phyloP scores from a whole-genome alignment of 192 early-diverging fungal species.

The Mortierella hygrophila region DNA sequence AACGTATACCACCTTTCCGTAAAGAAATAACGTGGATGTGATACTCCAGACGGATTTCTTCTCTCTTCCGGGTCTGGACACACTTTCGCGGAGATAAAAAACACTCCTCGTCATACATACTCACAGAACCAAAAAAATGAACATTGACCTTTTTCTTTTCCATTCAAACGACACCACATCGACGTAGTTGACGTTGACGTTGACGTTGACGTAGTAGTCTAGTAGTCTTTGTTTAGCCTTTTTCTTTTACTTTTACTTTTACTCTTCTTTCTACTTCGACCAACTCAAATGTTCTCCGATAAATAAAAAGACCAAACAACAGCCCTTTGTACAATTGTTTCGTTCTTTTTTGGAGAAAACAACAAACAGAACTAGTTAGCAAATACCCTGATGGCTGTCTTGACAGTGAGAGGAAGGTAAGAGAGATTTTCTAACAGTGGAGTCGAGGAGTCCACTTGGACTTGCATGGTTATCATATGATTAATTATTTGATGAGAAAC shows the following conservation, averaged over 20 bases:
- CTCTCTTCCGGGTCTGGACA: background rate
- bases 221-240: background rate
- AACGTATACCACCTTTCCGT: conserved; percentile 1
- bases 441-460: background rate
- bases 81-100: background rate
- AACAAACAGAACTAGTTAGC: background rate
- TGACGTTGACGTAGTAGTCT: background rate
- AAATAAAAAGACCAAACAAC: conserved; percentile 6
- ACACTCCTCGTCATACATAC: background rate
- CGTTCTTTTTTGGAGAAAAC: background rate
- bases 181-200: background rate
- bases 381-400: background rate
- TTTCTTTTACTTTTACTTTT: background rate
- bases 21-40: background rate
- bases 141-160: background rate
- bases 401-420: background rate
- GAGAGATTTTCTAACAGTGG: background rate
- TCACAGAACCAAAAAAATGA: background rate
- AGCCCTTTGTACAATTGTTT: background rate
- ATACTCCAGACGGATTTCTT: background rate
- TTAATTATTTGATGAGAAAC: background rate
- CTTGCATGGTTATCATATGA: background rate
- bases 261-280: background rate
- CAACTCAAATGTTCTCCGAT: background rate
- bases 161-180: background rate